Evolutionary conservation across 257 asterid genomes (phyloP), one percentile per base, ranked within the genome.

Genomic region (Solanum virginianum): DNA sequence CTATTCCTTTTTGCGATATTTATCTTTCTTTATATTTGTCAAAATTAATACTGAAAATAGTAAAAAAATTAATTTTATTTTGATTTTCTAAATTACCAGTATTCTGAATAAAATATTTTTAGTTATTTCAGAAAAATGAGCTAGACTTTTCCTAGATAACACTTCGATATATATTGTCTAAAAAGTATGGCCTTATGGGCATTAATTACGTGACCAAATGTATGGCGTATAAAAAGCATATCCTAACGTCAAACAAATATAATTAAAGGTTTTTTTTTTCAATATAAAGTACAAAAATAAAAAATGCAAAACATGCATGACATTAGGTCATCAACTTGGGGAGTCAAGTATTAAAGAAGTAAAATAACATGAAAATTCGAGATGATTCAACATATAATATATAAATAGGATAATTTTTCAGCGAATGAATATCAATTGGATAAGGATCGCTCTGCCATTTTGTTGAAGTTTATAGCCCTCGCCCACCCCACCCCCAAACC

Each of bases 301-400:
- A 57, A 65, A 87, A 84, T 71, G 81, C 82, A 80, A 87, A 80
- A 32, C 68, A 80, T 80, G 81, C 85, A 77, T 49, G 60, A 32
- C 32, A 53, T 60, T 56, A 59, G 68, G 56, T 68, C 85, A 84
- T 24, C 41, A 51, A 66, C 45, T 66, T 0, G 74, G n/a, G 5
- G 74, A 66, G 11, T 66, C 22, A 29, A 15, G 22, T 66, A 66
- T 66, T 66, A 66, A 29, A 3, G 11, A 41, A 66, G 47, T 32
- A 66, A 66, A 32, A 66, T 9, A 66, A 12, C 0, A 7, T 3
- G 0, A 0, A 66, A 66, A 66, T 0, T 29, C 12, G 15, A 5
- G 0, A 0, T 29, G 17, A 29, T 1, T 29, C 12, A 7, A 7
- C 3, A 29, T 62, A 63, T 65, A 7, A 15, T 55, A 5, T 55